Evolutionary conservation across 495 filamentous ascomycete genomes (phyloP).

Genomic region (Penicillium flavigenum): DNA sequence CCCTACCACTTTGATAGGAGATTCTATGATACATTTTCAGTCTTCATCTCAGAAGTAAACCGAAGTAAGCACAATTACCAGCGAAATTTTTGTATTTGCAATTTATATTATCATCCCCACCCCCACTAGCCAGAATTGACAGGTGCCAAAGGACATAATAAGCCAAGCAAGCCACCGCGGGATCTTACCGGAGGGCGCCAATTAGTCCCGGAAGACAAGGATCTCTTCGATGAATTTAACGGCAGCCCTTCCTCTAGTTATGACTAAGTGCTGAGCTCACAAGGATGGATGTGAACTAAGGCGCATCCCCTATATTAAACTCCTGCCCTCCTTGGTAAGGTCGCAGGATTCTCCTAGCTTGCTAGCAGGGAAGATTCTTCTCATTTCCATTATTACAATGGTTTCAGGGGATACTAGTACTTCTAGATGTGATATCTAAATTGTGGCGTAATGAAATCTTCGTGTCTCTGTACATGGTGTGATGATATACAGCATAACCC

Average conservation of each 20-base stretch:
- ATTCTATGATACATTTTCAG: too few species aligned
- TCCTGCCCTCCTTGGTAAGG: neutral
- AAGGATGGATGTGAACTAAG: neutral
- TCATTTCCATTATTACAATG: neutral
- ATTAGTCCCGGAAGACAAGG: neutral
- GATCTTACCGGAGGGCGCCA: neutral
- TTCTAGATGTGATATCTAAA: neutral
- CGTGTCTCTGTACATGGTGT: neutral
- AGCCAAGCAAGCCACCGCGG: slow-evolving; percentile 6
- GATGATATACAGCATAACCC: too few species aligned
- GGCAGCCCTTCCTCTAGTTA: too few species aligned
- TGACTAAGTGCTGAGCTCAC: neutral
- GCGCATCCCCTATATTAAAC: neutral
- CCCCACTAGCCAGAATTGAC: slow-evolving; percentile 10
- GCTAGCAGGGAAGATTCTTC: neutral
- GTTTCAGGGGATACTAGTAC: neutral
- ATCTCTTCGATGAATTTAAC: neutral
- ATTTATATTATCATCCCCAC: neutral
- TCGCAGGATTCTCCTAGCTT: neutral
- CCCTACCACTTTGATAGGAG: neutral
- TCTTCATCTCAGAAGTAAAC: neutral
- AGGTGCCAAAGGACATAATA: slow-evolving; percentile 4
- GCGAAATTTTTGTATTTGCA: neutral
- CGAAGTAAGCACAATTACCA: neutral
- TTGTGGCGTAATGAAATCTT: too few species aligned